Evolutionary conservation across 352 stramenopile species (phyloP), one percentile per base, ranked within the genome.

Genomic region (Pythium diclinum): DNA sequence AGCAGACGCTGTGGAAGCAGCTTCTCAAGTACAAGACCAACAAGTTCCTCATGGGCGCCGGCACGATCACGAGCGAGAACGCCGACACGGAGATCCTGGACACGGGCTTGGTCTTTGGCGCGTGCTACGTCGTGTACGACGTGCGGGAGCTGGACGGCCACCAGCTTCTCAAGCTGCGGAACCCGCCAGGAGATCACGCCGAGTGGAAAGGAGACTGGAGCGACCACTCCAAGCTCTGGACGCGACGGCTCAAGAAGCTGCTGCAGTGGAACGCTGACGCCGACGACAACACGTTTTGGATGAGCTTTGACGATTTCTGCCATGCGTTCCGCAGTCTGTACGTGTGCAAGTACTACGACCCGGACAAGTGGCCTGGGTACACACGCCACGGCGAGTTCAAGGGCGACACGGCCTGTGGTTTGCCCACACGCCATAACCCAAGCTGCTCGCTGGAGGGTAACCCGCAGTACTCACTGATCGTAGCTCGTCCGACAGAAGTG

Each of bases 141-240:
- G 89, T 97, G 36, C 77, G 76, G 14, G 72, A 94, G 64, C 76
- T 97, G 11, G 89, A 94, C 68, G 86, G 86, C 46, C 78, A 94
- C 63, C 75, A 91, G 54, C 77, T 98, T 28, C 55, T 98, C 53
- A 72, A 95, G 72, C 75, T 98, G 61, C 89, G 90, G 55, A 98
- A 97, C 65, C 92, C 94, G 3, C 95, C 92, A 56, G 89, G 93
- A 46, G 91, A 97, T 65, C 88, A 97, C 64, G 77, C 77, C 54
- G 88, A 97, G 72, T 98, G 94, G 94, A 90, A 89, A 63, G 93
- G 93, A 21, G 92, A 98, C 72, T 98, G 94, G 94, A 95, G 88
- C 65, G 90, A 98, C 77, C 70, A 73, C 58, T 97, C 90, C 23
- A 74, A 79, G 46, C 81, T 97, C 32, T 98, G 94, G 94, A 98